Percentiles rank a stretch among this genome's conserved stretches.
Evolutionary conservation across 768 basidiomycete species (phyloP).

Genomic region (Suillus hirtellus): DNA sequence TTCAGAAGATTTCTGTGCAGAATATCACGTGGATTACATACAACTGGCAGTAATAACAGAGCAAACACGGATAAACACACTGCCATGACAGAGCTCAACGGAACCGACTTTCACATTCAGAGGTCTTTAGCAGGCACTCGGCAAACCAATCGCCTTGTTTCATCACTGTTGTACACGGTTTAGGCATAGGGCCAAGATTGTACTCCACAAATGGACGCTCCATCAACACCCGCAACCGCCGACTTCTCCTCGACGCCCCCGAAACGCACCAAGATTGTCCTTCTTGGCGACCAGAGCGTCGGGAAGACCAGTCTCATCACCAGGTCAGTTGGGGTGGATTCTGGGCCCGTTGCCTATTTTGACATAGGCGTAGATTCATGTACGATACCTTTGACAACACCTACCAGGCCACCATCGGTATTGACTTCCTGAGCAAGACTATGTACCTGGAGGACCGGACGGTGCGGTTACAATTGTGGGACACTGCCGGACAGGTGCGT

Average conservation of each 20-base stretch:
- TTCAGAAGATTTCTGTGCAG: background rate
- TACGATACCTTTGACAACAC: constrained; percentile 99
- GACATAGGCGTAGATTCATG: constrained; percentile 69
- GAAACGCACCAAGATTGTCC: constrained; percentile 94
- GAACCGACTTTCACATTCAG: constrained; percentile 6
- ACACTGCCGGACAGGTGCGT: constrained; percentile 91
- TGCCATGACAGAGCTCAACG: background rate
- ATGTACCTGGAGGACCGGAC: constrained; percentile 99
- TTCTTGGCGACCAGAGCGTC: constrained; percentile 96
- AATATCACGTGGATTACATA: background rate
- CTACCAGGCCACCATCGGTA: constrained; percentile 96
- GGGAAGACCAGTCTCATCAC: constrained; percentile 99
- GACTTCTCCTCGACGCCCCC: constrained; percentile 88
- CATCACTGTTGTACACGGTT: constrained; percentile 4
- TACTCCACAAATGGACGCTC: constrained; percentile 42
- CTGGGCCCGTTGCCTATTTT: background rate
- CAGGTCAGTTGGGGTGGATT: constrained; percentile 51
- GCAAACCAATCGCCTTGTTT: constrained; percentile 1
- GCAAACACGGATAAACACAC: constrained; percentile 31
- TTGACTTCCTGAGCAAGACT: constrained; percentile 99
- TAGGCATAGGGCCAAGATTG: background rate
- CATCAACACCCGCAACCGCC: constrained; percentile 68
- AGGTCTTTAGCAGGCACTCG: constrained; percentile 1
- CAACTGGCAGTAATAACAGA: background rate
- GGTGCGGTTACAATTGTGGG: constrained; percentile 96